phyloP scores from a whole-genome alignment of 495 filamentous ascomycete genomes.

The Lentithecium fluviatile region DNA sequence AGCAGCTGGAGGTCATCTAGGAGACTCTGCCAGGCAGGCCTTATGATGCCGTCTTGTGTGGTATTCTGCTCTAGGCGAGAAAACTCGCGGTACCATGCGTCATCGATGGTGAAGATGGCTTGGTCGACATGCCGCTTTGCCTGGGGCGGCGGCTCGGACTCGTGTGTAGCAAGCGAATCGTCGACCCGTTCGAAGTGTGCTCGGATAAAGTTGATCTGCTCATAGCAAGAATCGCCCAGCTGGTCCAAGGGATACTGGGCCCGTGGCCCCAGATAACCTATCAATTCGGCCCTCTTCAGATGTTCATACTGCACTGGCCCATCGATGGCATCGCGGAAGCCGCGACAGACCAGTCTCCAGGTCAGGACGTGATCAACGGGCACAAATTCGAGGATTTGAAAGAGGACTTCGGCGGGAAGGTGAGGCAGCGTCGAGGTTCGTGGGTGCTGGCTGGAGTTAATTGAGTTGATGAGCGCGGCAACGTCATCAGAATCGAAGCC shows the following conservation, averaged over 20 bases:
- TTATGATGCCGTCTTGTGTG: background rate
- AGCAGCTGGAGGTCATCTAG: background rate
- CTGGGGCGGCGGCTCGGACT: background rate
- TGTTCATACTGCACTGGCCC: slow-evolving; percentile 3
- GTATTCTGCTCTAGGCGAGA: background rate
- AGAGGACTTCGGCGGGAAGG: slow-evolving; percentile 22
- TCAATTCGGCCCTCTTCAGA: slow-evolving; percentile 6
- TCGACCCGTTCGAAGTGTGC: background rate
- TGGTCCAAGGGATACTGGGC: background rate
- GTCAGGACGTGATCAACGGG: slow-evolving; percentile 18
- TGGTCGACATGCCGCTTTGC: background rate
- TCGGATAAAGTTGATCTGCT: background rate
- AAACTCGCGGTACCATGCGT: slow-evolving; percentile 3
- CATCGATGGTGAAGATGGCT: slow-evolving; percentile 15
- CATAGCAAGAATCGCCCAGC: background rate
- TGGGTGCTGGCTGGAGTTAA: slow-evolving; percentile 17
- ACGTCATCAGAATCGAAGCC: slow-evolving; percentile 21
- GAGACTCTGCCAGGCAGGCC: background rate
- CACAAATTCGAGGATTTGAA: slow-evolving; percentile 11
- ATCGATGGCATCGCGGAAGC: slow-evolving; percentile 20
- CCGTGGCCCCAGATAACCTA: slow-evolving; percentile 8
- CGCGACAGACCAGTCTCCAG: slow-evolving; percentile 17
- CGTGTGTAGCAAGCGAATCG: background rate
- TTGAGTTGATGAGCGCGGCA: slow-evolving; percentile 16
- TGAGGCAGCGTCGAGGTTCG: background rate